Conservation (phyloP, 768 basidiomycete genomes). For the Symmetrospora coprosmae region DNA sequence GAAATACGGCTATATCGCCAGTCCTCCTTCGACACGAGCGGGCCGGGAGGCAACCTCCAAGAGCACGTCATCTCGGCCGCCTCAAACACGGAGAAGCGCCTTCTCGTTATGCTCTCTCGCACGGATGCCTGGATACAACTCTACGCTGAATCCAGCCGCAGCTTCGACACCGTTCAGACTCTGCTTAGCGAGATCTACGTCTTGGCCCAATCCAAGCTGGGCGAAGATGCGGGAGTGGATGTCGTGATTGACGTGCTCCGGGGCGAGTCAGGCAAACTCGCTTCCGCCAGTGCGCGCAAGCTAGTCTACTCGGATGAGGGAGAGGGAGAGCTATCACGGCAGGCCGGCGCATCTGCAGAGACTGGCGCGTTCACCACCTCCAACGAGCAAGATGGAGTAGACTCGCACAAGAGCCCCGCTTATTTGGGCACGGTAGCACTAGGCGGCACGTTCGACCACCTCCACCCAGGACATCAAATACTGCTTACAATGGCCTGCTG, state of each 20-base stretch:
- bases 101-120: neutral
- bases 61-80: neutral
- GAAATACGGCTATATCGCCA: no score
- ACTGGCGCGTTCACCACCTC: no score
- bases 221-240: constrained; percentile 1
- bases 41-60: no score
- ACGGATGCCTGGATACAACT: neutral
- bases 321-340: no score
- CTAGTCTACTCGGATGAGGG: no score
- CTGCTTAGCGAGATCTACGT: constrained; percentile 8
- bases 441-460: constrained; percentile 94
- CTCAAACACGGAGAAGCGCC: neutral
- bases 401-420: neutral
- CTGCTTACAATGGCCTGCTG: constrained; percentile 81
- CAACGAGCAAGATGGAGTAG: neutral
- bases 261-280: no score
- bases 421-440: constrained; percentile 50
- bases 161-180: neutral
- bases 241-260: neutral
- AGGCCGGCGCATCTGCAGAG: no score
- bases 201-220: neutral
- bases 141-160: neutral
- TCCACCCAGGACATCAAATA: constrained; percentile 94
- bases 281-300: no score
- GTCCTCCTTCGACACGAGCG: no score